Percentiles rank a stretch among this genome's conserved stretches.
Conservation (phyloP, 1,284 basidiomycete genomes). For the Microbotryomycetes sp. region DNA sequence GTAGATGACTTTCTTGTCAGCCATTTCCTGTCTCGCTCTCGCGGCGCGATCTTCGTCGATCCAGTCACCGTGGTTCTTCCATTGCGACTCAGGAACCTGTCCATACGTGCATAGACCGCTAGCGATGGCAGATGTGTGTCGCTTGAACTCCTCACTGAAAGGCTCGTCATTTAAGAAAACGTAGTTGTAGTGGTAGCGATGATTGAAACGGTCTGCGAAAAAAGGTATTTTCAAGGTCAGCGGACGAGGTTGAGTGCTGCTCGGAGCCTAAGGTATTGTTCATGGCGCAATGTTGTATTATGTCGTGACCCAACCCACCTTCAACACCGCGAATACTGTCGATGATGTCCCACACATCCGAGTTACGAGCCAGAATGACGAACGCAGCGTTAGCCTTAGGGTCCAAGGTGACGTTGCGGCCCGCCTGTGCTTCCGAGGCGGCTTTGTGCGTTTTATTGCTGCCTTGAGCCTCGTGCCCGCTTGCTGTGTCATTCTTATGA, state of each 20-base stretch:
- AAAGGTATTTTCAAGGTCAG: background rate
- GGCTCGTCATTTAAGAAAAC: conserved; percentile 44
- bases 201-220: conserved; percentile 39
- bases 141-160: conserved; percentile 44
- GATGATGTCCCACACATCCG: conserved; percentile 39
- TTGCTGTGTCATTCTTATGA: no score
- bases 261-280: background rate
- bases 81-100: conserved; percentile 69
- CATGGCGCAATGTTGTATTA: background rate
- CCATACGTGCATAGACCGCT: conserved; percentile 55
- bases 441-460: background rate
- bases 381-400: conserved; percentile 37
- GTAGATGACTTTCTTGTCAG: conserved; percentile 75
- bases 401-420: background rate
- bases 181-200: conserved; percentile 43
- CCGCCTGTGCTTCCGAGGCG: background rate
- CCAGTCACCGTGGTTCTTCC: conserved; percentile 68
- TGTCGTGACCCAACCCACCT: conserved; percentile 18
- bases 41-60: conserved; percentile 56
- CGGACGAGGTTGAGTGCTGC: background rate
- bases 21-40: conserved; percentile 58
- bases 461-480: background rate
- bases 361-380: conserved; percentile 41
- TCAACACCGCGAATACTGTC: conserved; percentile 31
- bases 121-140: conserved; percentile 36